phyloP scores from a whole-genome alignment of 1,139 yeast genomes.

The Candida sp. region DNA sequence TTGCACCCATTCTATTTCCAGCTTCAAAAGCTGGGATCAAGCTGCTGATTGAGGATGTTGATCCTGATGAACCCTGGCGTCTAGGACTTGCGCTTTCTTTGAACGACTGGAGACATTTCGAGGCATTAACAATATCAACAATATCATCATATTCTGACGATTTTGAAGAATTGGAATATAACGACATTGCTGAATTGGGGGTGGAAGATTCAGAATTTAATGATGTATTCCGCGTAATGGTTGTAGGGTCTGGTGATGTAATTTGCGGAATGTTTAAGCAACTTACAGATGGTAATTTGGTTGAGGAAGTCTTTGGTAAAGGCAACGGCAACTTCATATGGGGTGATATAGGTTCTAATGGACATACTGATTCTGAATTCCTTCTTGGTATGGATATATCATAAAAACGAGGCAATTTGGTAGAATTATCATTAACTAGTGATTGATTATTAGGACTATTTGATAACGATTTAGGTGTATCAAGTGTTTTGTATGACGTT shows the following conservation, averaged over 20 bases:
- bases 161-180: not conserved
- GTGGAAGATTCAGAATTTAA: not conserved
- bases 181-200: not conserved
- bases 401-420: not conserved
- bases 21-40: not conserved
- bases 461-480: not conserved
- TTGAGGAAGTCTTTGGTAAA: not conserved
- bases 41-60: not conserved
- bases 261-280: not conserved
- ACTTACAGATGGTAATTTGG: not conserved
- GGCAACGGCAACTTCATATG: not conserved
- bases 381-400: not conserved
- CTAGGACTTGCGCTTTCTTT: conserved; percentile 1
- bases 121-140: conserved; percentile 38
- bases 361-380: not conserved
- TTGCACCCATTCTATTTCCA: not conserved
- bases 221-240: not conserved
- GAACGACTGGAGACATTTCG: conserved; percentile 36
- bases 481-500: not conserved
- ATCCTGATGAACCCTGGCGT: not conserved
- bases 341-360: not conserved
- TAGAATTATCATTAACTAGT: too few species aligned
- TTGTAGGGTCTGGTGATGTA: not conserved
- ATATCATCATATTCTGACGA: conserved; percentile 13
- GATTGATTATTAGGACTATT: not conserved